Evolutionary conservation across 352 stramenopile species (phyloP).

Genomic region (Halophytophthora polymorphica): DNA sequence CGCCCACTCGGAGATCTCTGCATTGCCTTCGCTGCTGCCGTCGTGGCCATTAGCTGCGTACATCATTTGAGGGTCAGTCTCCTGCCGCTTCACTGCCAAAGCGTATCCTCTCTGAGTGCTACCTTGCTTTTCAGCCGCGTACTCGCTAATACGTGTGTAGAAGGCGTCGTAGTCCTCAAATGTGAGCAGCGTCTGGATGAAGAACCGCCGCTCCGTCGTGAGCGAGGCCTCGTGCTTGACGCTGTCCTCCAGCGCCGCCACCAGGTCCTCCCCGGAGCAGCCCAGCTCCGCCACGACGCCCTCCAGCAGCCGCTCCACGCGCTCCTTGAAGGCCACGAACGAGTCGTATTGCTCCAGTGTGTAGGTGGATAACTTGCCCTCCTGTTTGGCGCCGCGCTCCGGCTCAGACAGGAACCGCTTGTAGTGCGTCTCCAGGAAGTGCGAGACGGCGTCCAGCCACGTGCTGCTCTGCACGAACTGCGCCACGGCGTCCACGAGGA

Average conservation of each 20-base stretch:
- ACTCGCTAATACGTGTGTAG: slow-evolving; percentile 51
- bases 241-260: slow-evolving; percentile 45
- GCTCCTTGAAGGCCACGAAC: slow-evolving; percentile 73
- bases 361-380: slow-evolving; percentile 31
- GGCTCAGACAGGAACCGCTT: slow-evolving; percentile 34
- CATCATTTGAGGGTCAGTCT: not conserved
- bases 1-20: slow-evolving; percentile 53
- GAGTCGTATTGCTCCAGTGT: slow-evolving; percentile 56
- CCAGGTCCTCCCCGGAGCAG: slow-evolving; percentile 55
- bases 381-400: slow-evolving; percentile 13
- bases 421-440: slow-evolving; percentile 61
- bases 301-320: slow-evolving; percentile 64
- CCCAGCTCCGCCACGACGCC: slow-evolving; percentile 52
- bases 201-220: slow-evolving; percentile 48
- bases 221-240: slow-evolving; percentile 26
- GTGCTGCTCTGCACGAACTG: slow-evolving; percentile 59
- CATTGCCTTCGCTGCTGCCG: not conserved
- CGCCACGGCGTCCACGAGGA: slow-evolving; percentile 68
- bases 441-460: slow-evolving; percentile 48
- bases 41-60: slow-evolving; percentile 15
- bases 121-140: slow-evolving; percentile 43
- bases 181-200: slow-evolving; percentile 69
- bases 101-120: not conserved
- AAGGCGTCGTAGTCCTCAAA: slow-evolving; percentile 72
- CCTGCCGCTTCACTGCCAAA: not conserved